Percentiles rank a stretch among this genome's conserved stretches.
phyloP scores from a whole-genome alignment of 768 basidiomycete genomes.

The Tricholoma flavovirens region DNA sequence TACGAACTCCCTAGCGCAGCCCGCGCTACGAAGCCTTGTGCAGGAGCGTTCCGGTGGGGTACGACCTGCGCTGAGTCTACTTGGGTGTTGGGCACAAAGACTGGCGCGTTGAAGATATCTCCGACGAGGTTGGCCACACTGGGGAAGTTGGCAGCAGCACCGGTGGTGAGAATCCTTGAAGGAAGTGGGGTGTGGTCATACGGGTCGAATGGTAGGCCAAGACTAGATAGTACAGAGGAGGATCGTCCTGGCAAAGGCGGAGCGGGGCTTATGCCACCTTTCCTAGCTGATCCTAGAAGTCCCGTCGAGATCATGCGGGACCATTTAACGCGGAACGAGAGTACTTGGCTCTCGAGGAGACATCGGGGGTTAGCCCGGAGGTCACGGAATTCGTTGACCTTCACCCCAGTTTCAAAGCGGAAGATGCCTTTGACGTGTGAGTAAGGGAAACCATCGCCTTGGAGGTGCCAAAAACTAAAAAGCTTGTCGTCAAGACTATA shows the following conservation, averaged over 20 bases:
- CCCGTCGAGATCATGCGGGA: conserved; percentile 67
- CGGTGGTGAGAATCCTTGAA: conserved; percentile 59
- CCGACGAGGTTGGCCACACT: conserved; percentile 73
- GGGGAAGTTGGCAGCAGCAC: conserved; percentile 82
- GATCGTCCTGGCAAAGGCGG: conserved; percentile 28
- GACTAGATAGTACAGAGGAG: conserved; percentile 31
- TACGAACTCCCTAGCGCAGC: conserved; percentile 73
- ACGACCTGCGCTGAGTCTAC: conserved; percentile 71
- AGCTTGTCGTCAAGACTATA: conserved; percentile 84
- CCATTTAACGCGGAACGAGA: conserved; percentile 81
- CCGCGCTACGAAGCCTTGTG: conserved; percentile 60
- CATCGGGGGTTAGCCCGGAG: conserved; percentile 85
- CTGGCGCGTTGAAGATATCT: conserved; percentile 78
- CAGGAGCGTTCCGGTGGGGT: conserved; percentile 71
- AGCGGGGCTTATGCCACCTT: conserved; percentile 27
- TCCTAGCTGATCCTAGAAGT: conserved; percentile 46
- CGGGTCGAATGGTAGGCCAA: conserved; percentile 72
- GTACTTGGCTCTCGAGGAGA: conserved; percentile 74
- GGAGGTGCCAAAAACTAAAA: conserved; percentile 85
- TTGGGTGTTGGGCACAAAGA: conserved; percentile 69
- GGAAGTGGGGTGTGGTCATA: conserved; percentile 70
- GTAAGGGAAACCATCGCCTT: conserved; percentile 69
- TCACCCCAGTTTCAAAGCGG: conserved; percentile 84
- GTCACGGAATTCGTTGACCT: conserved; percentile 85
- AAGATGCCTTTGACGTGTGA: conserved; percentile 81